phyloP scores from a whole-genome alignment of 2,329 filamentous ascomycete genomes.

The Apiospora koreana region DNA sequence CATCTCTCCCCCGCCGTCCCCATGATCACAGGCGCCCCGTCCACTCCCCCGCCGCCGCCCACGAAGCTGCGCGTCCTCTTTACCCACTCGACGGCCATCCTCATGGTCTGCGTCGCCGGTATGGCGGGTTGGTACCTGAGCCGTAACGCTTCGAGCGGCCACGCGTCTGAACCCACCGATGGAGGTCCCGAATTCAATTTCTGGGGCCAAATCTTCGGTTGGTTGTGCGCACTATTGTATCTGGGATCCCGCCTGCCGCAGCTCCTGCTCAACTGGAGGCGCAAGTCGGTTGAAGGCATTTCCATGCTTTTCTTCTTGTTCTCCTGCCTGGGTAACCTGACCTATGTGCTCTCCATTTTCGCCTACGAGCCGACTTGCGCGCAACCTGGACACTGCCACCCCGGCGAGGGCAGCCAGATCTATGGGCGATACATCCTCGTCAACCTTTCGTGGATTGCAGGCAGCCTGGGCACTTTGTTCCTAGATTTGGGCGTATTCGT shows the following conservation, averaged over 20 bases:
- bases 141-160: slow-evolving; percentile 43
- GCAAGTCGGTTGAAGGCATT: slow-evolving; percentile 91
- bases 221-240: slow-evolving; percentile 86
- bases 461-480: slow-evolving; percentile 83
- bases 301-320: slow-evolving; percentile 96
- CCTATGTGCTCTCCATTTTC: slow-evolving; percentile 88
- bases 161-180: slow-evolving; percentile 38
- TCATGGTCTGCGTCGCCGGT: slow-evolving; percentile 83
- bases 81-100: slow-evolving; percentile 74
- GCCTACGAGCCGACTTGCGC: slow-evolving; percentile 79
- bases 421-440: slow-evolving; percentile 86
- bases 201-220: slow-evolving; percentile 89
- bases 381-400: slow-evolving; percentile 50
- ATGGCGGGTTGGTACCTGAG: slow-evolving; percentile 84
- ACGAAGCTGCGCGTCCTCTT: slow-evolving; percentile 59
- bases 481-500: slow-evolving; percentile 85
- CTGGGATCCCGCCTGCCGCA: slow-evolving; percentile 89
- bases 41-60: slow-evolving; percentile 44
- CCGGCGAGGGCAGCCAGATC: slow-evolving; percentile 64
- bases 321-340: slow-evolving; percentile 91
- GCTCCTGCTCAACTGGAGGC: slow-evolving; percentile 85
- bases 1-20: slow-evolving; percentile 81
- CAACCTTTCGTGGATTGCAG: slow-evolving; percentile 87
- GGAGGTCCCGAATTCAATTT: slow-evolving; percentile 66
- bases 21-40: slow-evolving; percentile 56